A percentile compares a stretch with the other conserved stretches of the same genome.
Conservation (phyloP, 176 grass and related monocot species). For the Pontederia paniculata region DNA sequence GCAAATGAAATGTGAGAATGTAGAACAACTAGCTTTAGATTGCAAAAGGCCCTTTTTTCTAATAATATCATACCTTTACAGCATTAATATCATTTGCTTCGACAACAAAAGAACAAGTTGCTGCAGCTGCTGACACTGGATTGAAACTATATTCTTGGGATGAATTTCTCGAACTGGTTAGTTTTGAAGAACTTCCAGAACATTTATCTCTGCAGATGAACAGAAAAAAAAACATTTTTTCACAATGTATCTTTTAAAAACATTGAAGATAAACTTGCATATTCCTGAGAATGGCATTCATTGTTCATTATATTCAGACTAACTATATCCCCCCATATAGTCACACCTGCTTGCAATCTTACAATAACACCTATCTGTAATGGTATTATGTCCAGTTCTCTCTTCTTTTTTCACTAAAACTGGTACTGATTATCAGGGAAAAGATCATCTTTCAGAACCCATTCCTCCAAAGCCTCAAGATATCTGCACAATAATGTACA, state of each 20-base stretch:
- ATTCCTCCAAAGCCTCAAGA: slow-evolving; percentile 49
- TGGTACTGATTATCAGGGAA: slow-evolving; percentile 49
- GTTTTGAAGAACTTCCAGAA: background rate
- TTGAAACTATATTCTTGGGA: slow-evolving; percentile 67
- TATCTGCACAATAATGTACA: slow-evolving; percentile 97
- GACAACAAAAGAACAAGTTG: slow-evolving; percentile 41
- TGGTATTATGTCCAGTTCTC: slow-evolving; percentile 11
- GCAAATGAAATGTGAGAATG: slow-evolving; percentile 52
- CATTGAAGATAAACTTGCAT: too few relatives aligned
- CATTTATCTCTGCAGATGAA: background rate
- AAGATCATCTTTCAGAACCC: slow-evolving; percentile 44
- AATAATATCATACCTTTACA: too few relatives aligned
- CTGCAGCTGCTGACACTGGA: slow-evolving; percentile 28
- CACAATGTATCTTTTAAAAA: too few relatives aligned
- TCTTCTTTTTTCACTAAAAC: slow-evolving; percentile 16
- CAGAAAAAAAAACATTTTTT: background rate
- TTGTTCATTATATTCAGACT: too few relatives aligned
- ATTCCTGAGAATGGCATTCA: too few relatives aligned
- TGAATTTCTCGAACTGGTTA: slow-evolving; percentile 67
- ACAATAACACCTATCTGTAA: too few relatives aligned
- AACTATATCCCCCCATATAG: too few relatives aligned
- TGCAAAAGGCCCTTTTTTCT: slow-evolving; percentile 5
- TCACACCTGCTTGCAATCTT: too few relatives aligned
- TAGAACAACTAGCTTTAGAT: background rate
- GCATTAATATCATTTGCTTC: slow-evolving; percentile 67